Conservation (phyloP, 2,329 filamentous ascomycete species). For the Colletotrichum lindemuthianum region DNA sequence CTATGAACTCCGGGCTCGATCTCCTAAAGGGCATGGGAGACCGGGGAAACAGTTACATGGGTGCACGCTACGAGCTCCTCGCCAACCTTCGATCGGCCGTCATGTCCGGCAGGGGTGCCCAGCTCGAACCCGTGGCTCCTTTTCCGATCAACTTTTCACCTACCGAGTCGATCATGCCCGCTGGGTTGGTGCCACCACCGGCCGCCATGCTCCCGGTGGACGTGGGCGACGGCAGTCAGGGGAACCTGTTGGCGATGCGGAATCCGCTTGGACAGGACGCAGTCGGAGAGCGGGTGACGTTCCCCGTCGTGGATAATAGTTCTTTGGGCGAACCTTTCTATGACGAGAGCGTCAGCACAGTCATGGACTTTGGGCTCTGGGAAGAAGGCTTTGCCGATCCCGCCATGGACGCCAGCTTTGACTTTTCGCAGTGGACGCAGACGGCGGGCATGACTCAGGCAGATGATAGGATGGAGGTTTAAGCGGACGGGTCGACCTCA, state of each 20-base stretch:
- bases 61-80: slow-evolving; percentile 47
- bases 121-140: slow-evolving; percentile 1
- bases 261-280: slow-evolving; percentile 5
- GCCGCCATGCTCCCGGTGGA: neutral
- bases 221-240: slow-evolving; percentile 2
- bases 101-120: slow-evolving; percentile 33
- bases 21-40: slow-evolving; percentile 62
- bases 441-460: slow-evolving; percentile 29
- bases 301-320: slow-evolving; percentile 43
- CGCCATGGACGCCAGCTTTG: slow-evolving; percentile 45
- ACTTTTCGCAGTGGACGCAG: slow-evolving; percentile 44
- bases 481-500: neutral
- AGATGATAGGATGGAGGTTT: slow-evolving; percentile 33
- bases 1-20: slow-evolving; percentile 57
- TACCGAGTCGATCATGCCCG: slow-evolving; percentile 14
- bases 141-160: slow-evolving; percentile 23
- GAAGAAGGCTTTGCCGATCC: slow-evolving; percentile 51
- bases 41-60: slow-evolving; percentile 61
- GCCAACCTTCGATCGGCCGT: slow-evolving; percentile 42
- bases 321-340: slow-evolving; percentile 43
- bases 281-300: slow-evolving; percentile 32
- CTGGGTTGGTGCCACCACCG: neutral
- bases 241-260: neutral
- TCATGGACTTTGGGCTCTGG: slow-evolving; percentile 49
- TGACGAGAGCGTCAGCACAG: slow-evolving; percentile 41